phyloP scores from a whole-genome alignment of 805 yeast species.

The Wickerhamomyces pijperi region DNA sequence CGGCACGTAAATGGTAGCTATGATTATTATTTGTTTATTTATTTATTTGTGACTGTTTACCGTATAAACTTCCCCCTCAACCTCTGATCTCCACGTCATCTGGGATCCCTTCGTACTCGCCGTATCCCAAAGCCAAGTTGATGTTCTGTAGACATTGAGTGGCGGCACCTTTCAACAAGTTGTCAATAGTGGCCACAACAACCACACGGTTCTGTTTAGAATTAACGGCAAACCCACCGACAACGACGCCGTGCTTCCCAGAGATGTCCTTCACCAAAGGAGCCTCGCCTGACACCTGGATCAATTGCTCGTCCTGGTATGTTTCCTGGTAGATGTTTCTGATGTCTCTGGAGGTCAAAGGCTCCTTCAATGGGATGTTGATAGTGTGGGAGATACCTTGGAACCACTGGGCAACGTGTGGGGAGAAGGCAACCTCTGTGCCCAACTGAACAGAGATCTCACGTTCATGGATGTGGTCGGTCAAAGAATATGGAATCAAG shows the following conservation, averaged over 20 bases:
- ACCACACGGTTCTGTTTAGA: constrained; percentile 84
- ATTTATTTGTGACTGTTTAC: too few species aligned
- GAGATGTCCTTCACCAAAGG: constrained; percentile 86
- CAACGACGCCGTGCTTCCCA: constrained; percentile 88
- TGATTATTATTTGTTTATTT: too few species aligned
- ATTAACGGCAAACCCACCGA: constrained; percentile 94
- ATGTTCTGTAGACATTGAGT: constrained; percentile 97
- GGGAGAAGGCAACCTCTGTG: constrained; percentile 73
- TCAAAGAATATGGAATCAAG: constrained; percentile 87
- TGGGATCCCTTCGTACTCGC: constrained; percentile 94
- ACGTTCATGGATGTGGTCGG: constrained; percentile 94
- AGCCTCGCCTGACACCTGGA: constrained; percentile 81
- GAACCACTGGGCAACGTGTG: constrained; percentile 99
- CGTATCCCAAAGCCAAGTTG: constrained; percentile 80
- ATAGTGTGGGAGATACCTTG: constrained; percentile 95
- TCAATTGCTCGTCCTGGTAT: constrained; percentile 77
- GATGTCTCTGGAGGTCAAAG: constrained; percentile 68
- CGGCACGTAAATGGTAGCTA: too few species aligned
- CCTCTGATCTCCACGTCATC: constrained; percentile 35
- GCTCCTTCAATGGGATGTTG: constrained; percentile 70
- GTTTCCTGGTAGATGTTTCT: constrained; percentile 80
- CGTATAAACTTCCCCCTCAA: too few species aligned
- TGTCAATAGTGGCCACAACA: constrained; percentile 90
- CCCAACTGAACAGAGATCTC: constrained; percentile 83
- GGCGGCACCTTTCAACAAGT: constrained; percentile 94